A percentile compares a stretch with the other conserved stretches of the same genome.
phyloP scores from a whole-genome alignment of 805 yeast genomes.

The Candida boleticola region DNA sequence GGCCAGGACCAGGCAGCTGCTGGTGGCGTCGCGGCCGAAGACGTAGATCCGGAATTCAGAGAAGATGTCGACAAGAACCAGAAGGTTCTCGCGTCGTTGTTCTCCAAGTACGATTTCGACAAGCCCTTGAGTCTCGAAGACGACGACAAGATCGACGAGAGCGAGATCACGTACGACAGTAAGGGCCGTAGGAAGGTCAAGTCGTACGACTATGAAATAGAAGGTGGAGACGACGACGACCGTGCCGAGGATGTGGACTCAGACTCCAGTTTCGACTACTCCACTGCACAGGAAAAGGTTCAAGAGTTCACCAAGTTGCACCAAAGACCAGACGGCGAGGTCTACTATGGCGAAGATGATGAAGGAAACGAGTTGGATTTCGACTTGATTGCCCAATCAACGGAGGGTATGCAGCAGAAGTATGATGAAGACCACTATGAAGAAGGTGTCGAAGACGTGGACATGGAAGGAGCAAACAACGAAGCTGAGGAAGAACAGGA shows the following conservation, averaged over 20 bases:
- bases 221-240: constrained; percentile 23
- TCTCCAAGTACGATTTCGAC: constrained; percentile 32
- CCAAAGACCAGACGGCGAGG: constrained; percentile 26
- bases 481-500: constrained; percentile 4
- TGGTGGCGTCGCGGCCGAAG: constrained; percentile 9
- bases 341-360: constrained; percentile 37
- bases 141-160: constrained; percentile 28
- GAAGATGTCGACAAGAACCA: constrained; percentile 27
- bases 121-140: constrained; percentile 36
- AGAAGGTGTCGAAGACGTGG: constrained; percentile 9
- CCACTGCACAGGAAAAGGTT: constrained; percentile 11
- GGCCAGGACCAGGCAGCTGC: constrained; percentile 14
- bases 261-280: constrained; percentile 10
- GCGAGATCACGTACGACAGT: constrained; percentile 32
- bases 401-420: constrained; percentile 25
- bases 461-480: not conserved
- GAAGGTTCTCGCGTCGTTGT: constrained; percentile 33
- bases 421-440: constrained; percentile 24
- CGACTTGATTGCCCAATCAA: constrained; percentile 24
- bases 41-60: constrained; percentile 9
- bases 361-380: constrained; percentile 41
- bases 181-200: constrained; percentile 35
- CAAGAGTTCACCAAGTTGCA: constrained; percentile 20
- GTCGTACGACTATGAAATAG: constrained; percentile 33
- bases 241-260: constrained; percentile 24